Conservation (phyloP, 2,329 filamentous ascomycete species). For the Diaporthe capsici region DNA sequence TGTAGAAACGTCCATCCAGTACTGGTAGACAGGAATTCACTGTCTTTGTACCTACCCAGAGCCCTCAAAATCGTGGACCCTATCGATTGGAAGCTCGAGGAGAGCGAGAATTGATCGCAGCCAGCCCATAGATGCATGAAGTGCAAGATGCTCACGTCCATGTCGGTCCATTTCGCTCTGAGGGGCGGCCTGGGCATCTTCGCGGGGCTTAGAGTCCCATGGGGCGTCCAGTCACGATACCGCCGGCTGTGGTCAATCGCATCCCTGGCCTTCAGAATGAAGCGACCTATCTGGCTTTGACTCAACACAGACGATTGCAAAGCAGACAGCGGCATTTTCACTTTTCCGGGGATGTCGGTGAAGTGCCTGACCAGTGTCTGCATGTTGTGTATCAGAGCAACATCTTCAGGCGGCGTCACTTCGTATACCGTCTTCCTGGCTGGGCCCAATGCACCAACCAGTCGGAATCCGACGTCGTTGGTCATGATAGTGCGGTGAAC, state of each 20-base stretch:
- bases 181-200: slow-evolving; percentile 40
- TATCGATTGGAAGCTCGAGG: slow-evolving; percentile 70
- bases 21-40: slow-evolving; percentile 59
- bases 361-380: slow-evolving; percentile 67
- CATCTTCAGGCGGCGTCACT: slow-evolving; percentile 69
- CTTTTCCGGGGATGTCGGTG: slow-evolving; percentile 55
- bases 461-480: slow-evolving; percentile 73
- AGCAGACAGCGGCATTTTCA: slow-evolving; percentile 43
- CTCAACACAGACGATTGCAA: slow-evolving; percentile 42
- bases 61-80: slow-evolving; percentile 76
- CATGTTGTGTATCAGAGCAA: slow-evolving; percentile 64
- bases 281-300: slow-evolving; percentile 54
- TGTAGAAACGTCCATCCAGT: slow-evolving; percentile 78
- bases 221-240: slow-evolving; percentile 62
- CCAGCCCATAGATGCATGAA: slow-evolving; percentile 80
- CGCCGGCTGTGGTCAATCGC: slow-evolving; percentile 67
- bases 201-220: slow-evolving; percentile 63
- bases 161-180: slow-evolving; percentile 57
- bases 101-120: slow-evolving; percentile 65
- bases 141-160: slow-evolving; percentile 70
- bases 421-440: slow-evolving; percentile 72
- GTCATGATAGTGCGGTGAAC: slow-evolving; percentile 75
- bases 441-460: slow-evolving; percentile 63
- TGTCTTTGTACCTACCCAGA: slow-evolving; percentile 70
- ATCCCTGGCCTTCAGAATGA: slow-evolving; percentile 63